Evolutionary conservation across 1,284 basidiomycete species (phyloP).

Genomic region (Inonotus hispidus): DNA sequence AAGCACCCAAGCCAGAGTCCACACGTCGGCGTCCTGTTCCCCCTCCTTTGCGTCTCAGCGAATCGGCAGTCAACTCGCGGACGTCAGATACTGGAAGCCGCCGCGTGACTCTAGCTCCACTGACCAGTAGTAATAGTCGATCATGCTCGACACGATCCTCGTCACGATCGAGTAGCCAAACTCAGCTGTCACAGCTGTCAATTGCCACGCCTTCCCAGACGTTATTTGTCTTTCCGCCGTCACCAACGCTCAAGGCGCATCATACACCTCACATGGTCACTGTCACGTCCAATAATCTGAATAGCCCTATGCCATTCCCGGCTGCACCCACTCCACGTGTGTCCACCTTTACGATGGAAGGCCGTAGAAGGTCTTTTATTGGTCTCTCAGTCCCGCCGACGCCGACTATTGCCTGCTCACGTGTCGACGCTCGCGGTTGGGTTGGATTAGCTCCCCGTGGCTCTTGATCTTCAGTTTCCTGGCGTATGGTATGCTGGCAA

Average conservation of each 20-base stretch:
- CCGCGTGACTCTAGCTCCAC: slow-evolving; percentile 16
- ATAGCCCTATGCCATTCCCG: slow-evolving; percentile 45
- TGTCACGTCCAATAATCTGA: slow-evolving; percentile 55
- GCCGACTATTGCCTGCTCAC: slow-evolving; percentile 76
- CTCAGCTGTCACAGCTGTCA: slow-evolving; percentile 19
- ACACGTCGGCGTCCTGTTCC: slow-evolving; percentile 17
- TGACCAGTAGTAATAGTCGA: slow-evolving; percentile 26
- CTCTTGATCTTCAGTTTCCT: background rate
- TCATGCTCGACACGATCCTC: slow-evolving; percentile 17
- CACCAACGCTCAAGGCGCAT: slow-evolving; percentile 55
- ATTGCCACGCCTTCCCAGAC: slow-evolving; percentile 57
- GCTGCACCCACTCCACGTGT: slow-evolving; percentile 62
- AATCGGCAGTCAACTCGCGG: slow-evolving; percentile 15
- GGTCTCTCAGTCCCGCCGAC: slow-evolving; percentile 59
- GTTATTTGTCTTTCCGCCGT: slow-evolving; percentile 78
- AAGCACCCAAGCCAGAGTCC: slow-evolving; percentile 19
- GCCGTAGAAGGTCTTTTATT: slow-evolving; percentile 66
- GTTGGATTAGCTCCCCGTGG: slow-evolving; percentile 44
- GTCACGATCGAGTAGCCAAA: slow-evolving; percentile 12
- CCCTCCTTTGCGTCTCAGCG: slow-evolving; percentile 24
- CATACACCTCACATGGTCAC: slow-evolving; percentile 67
- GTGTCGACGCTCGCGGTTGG: slow-evolving; percentile 74
- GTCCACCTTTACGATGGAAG: slow-evolving; percentile 57
- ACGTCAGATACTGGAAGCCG: slow-evolving; percentile 3
- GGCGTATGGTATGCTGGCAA: no score